These are phyloP conservation scores for Coprinopsis cinerea DNA, from an alignment of 768 basidiomycete genomes.

Conservation along the genomic window DNA sequence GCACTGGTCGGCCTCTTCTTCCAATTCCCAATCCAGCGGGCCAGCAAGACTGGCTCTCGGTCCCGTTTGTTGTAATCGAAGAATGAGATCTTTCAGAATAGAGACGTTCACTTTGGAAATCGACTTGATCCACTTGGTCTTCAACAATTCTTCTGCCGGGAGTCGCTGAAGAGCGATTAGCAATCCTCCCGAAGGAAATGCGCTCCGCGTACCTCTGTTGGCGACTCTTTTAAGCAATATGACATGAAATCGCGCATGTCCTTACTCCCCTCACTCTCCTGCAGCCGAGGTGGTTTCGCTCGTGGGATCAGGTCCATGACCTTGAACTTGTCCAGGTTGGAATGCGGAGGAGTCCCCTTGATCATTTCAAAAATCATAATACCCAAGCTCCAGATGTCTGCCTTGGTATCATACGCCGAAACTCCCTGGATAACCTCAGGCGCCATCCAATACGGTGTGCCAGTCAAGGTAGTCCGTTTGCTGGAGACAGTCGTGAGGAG, in stretches of 20 bases:
- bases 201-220: constrained; percentile 56
- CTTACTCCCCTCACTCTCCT: constrained; percentile 73
- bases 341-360: constrained; percentile 92
- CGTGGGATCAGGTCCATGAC: constrained; percentile 89
- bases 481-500: constrained; percentile 77
- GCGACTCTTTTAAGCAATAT: constrained; percentile 74
- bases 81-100: constrained; percentile 73
- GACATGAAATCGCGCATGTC: constrained; percentile 88
- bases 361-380: constrained; percentile 96
- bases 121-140: constrained; percentile 87
- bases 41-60: constrained; percentile 73
- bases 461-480: constrained; percentile 94
- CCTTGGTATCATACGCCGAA: constrained; percentile 93
- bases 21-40: constrained; percentile 66
- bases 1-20: constrained; percentile 51
- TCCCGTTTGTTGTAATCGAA: constrained; percentile 71
- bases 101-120: constrained; percentile 60
- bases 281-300: constrained; percentile 73
- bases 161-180: constrained; percentile 55
- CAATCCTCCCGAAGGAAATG: not conserved
- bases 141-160: constrained; percentile 82
- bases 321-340: constrained; percentile 76
- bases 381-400: constrained; percentile 97
- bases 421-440: constrained; percentile 91
- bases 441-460: constrained; percentile 99